Percentiles rank a stretch among this genome's conserved stretches.
These are phyloP conservation scores for Fraxinus quadrangulata DNA, from an alignment of 257 asterid species.

Conservation along the genomic window DNA sequence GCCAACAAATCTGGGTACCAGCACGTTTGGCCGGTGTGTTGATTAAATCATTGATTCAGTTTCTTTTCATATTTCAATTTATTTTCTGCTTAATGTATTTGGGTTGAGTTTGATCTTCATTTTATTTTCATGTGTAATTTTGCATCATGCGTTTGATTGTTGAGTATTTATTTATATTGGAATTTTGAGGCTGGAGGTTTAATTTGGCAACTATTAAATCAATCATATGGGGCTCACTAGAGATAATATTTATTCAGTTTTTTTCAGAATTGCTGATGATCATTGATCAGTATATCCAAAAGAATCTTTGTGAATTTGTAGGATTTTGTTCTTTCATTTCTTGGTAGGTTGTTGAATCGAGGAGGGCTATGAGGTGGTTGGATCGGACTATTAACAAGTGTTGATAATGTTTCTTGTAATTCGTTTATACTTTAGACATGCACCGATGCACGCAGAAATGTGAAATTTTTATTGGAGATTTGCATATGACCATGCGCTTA, in stretches of 20 bases:
- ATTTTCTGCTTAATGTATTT: neutral
- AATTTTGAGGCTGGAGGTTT: neutral
- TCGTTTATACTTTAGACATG: neutral
- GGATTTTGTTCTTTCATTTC: neutral
- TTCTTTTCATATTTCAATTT: neutral
- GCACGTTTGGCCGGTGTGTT: conserved; percentile 58
- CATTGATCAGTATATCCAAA: neutral
- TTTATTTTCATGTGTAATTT: no score
- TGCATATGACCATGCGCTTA: neutral
- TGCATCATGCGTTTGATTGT: neutral
- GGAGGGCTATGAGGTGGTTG: neutral
- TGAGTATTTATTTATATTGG: neutral
- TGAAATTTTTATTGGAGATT: neutral
- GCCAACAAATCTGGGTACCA: conserved; percentile 40
- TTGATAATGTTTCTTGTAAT: neutral
- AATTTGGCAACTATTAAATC: neutral
- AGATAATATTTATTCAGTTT: no score
- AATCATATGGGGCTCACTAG: no score
- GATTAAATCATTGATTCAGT: neutral
- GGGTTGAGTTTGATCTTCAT: neutral
- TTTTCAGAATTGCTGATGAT: neutral
- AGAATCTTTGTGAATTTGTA: no score
- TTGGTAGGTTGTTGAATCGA: neutral
- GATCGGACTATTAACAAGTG: neutral
- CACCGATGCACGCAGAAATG: no score